Evolutionary conservation across 768 basidiomycete genomes (phyloP).

Genomic region (Boletales sp.): DNA sequence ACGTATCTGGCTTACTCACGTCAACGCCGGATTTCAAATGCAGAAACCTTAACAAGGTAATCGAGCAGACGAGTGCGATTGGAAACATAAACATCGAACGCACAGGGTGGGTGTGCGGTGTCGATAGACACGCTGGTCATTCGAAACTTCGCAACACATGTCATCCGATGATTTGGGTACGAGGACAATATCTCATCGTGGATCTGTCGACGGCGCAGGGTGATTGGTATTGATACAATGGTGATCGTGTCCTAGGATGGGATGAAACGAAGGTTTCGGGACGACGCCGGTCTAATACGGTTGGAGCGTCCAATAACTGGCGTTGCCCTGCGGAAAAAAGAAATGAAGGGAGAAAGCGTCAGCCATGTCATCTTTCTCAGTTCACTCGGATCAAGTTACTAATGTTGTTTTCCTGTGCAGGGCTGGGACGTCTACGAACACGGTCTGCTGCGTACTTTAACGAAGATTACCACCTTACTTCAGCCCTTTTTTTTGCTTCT

Average conservation of each 20-base stretch:
- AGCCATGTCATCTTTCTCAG: not conserved
- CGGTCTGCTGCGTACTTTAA: not conserved
- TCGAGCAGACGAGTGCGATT: not conserved
- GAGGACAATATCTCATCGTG: not conserved
- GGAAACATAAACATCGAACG: not conserved
- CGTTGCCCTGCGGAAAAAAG: no score
- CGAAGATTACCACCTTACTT: not conserved
- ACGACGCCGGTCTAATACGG: no score
- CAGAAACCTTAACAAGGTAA: not conserved
- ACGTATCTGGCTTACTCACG: not conserved
- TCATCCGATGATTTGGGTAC: not conserved
- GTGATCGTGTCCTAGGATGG: not conserved
- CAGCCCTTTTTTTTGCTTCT: not conserved
- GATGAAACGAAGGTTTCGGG: conserved; percentile 21
- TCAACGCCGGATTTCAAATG: conserved; percentile 14
- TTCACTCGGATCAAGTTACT: not conserved
- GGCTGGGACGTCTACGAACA: not conserved
- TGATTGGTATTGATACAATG: not conserved
- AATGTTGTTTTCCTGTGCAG: not conserved
- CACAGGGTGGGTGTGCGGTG: not conserved
- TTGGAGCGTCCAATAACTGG: no score
- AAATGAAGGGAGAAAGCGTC: not conserved
- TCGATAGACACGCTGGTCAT: not conserved
- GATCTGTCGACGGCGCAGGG: not conserved
- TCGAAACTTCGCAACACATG: not conserved